A percentile compares a stretch with the other conserved stretches of the same genome.
Conservation (phyloP, 345 rosid species). For the Punica granatum region DNA sequence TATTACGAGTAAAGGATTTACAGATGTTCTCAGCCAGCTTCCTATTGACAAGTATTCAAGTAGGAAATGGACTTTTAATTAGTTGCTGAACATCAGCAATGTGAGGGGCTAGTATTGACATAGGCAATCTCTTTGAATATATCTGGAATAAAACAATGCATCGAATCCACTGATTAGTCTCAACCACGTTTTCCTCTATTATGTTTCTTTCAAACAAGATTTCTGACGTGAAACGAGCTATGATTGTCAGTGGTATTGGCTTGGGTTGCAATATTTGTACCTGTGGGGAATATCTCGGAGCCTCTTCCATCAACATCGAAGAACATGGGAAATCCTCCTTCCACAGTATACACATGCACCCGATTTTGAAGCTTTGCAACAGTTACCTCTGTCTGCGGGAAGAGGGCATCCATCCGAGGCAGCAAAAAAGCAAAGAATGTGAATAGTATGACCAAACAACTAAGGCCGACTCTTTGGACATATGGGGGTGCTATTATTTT, state of each 20-base stretch:
- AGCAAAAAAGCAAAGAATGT: background rate
- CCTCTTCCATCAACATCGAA: conserved; percentile 92
- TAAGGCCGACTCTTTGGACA: background rate
- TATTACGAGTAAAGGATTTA: background rate
- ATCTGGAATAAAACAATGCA: too few relatives aligned
- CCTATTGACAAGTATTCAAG: background rate
- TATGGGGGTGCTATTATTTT: too few relatives aligned
- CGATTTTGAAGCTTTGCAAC: conserved; percentile 82
- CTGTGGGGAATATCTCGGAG: conserved; percentile 77
- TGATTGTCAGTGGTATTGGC: too few relatives aligned
- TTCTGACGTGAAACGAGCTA: too few relatives aligned
- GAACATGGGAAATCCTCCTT: conserved; percentile 80
- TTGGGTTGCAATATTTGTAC: conserved; percentile 20
- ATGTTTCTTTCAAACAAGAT: too few relatives aligned
- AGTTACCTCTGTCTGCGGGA: conserved; percentile 64
- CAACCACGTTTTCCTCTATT: too few relatives aligned
- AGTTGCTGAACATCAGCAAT: background rate
- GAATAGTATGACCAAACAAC: background rate
- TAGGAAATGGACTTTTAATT: background rate
- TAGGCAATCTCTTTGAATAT: too few relatives aligned
- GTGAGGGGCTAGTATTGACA: background rate
- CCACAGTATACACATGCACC: conserved; percentile 59
- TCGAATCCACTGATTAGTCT: too few relatives aligned
- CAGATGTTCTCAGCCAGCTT: background rate
- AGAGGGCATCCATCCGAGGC: background rate